Base-by-base conservation (phyloP, 2,329 filamentous ascomycete genomes). In the Pseudogymnoascus sp. region DNA sequence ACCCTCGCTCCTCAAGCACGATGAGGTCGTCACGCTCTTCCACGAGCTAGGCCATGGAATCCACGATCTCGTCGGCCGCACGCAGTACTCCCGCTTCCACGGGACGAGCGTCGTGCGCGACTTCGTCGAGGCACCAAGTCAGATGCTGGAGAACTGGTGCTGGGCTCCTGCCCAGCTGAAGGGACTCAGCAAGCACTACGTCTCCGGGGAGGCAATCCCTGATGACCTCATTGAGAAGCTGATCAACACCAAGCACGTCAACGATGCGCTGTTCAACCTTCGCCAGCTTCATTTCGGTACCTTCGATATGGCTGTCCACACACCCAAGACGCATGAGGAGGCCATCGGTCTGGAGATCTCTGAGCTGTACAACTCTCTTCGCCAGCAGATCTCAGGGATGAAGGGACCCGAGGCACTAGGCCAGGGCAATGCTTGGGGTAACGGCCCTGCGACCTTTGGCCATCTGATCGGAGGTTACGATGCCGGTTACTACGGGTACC, bases 381-480 rank as follows among this genome's bases (percentile, higher is more conserved):
- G 90, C 59, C 81, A 83, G 11, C 80, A 93, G 65, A 90, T 93
- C 67, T 82, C 82, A 33, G 87, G 89, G 63, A 79, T 93, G 63
- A 87, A 90, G 71, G 90, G 90, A 0, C 89, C 89, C 0, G 89
- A 92, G 71, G 82, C 81, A 21, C 75, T 85, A 10, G 87, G 86
- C 75, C 79, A 64, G 76, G 76, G 82, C 85, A 76, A 71, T 72
- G 80, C 81, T 65, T 92, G 89, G 88, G 90, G 88, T 42, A 83
- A 92, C 69, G 89, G 90, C 11, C 85, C 93, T 71, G 88, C 89
- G 5, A 91, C 86, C 0, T 93, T 95, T 71, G 89, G 90, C 14
- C 90, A 95, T 75, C 80, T 93, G 67, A 90, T 93, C 65, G 89
- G 89, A 62, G 90, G 90, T 1, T 95, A 95, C 71, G 90, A 93